A percentile compares a stretch with the other conserved stretches of the same genome.
Evolutionary conservation across 176 grass and related monocot genomes (phyloP).

Genomic region (Cenchrus fungigraminus): DNA sequence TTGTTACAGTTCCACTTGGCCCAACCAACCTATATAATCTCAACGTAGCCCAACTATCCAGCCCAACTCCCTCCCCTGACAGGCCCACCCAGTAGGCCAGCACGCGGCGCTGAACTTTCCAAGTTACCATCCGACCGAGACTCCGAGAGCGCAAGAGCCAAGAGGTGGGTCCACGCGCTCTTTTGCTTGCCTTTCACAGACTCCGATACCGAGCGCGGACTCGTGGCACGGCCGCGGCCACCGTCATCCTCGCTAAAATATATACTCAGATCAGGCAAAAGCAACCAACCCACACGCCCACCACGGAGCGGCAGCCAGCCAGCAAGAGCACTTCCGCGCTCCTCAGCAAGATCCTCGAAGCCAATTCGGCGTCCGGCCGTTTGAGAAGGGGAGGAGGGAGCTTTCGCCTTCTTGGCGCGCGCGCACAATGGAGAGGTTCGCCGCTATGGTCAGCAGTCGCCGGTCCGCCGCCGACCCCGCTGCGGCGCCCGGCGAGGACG

Average conservation of each 20-base stretch:
- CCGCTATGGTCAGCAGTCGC: constrained; percentile 38
- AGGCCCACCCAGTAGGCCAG: not conserved
- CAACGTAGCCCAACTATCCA: not conserved
- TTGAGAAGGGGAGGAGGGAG: not conserved
- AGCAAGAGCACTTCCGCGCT: not conserved
- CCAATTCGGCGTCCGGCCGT: not conserved
- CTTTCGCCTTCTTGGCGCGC: not conserved
- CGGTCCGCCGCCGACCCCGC: not conserved
- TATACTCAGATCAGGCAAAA: not conserved
- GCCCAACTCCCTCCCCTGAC: not conserved
- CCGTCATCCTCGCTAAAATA: not conserved
- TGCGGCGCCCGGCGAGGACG: not conserved
- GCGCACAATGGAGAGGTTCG: constrained; percentile 47
- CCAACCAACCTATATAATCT: not conserved
- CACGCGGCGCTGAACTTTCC: not conserved
- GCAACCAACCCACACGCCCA: constrained; percentile 17
- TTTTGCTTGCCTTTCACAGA: not conserved
- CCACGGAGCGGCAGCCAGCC: not conserved
- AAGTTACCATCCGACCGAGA: too few relatives aligned
- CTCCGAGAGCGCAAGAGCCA: not conserved
- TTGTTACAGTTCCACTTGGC: too few relatives aligned
- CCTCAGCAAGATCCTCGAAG: not conserved
- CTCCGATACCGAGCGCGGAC: not conserved
- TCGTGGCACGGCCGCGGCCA: not conserved
- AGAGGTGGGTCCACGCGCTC: not conserved